These are phyloP conservation scores for Obelidium mucronatum DNA, from an alignment of 192 early-diverging fungal species.

Conservation along the genomic window DNA sequence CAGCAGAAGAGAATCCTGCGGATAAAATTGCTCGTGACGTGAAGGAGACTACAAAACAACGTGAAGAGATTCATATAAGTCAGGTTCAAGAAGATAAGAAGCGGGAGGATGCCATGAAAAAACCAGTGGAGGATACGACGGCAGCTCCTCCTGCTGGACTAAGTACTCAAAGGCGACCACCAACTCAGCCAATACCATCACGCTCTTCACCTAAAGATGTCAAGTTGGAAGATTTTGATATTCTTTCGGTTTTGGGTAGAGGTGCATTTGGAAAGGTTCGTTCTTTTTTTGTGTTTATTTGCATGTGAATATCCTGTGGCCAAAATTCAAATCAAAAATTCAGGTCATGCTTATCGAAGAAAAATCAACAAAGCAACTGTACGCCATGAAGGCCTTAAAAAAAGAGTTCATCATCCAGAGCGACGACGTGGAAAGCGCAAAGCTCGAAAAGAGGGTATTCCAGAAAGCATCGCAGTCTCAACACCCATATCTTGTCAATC, in stretches of 20 bases:
- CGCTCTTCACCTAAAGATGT: constrained; percentile 17
- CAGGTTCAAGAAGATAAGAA: no score
- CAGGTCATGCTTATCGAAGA: constrained; percentile 94
- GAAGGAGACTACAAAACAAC: no score
- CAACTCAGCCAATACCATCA: no score
- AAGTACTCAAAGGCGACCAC: no score
- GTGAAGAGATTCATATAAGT: no score
- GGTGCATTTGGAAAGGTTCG: constrained; percentile 95
- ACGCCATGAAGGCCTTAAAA: constrained; percentile 97
- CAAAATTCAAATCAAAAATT: no score
- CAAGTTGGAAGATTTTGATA: constrained; percentile 58
- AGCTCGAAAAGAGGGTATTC: constrained; percentile 88
- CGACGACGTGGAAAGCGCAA: constrained; percentile 86
- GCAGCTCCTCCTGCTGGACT: no score
- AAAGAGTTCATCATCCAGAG: constrained; percentile 96
- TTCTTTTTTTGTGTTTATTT: neutral
- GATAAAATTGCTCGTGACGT: no score
- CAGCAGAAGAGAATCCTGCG: no score
- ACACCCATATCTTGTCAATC: constrained; percentile 93
- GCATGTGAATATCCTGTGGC: neutral
- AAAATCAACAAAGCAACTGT: constrained; percentile 75
- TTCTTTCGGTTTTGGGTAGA: constrained; percentile 89
- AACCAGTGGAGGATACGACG: no score
- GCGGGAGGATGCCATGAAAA: no score
- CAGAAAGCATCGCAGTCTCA: constrained; percentile 85